Conservation (phyloP, 1,284 basidiomycete genomes). For the Ceratobasidium theobromae region DNA sequence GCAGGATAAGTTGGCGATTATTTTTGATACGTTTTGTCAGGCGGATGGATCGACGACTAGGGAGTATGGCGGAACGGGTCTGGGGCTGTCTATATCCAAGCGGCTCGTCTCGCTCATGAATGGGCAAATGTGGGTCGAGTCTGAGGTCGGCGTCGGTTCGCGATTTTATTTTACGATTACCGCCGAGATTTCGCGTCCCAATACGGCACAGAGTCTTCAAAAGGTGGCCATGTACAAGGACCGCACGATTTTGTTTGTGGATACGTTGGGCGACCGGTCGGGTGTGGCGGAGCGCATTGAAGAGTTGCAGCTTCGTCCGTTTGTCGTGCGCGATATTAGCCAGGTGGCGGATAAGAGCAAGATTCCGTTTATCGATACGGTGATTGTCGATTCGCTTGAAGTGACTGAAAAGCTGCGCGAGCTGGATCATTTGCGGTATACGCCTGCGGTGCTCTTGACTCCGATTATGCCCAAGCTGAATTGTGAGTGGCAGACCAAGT, state of each 20-base stretch:
- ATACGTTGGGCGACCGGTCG: constrained; percentile 77
- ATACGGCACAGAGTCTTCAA: constrained; percentile 46
- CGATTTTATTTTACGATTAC: constrained; percentile 98
- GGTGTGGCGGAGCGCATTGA: constrained; percentile 78
- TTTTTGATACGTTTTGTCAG: constrained; percentile 99
- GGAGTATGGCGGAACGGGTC: constrained; percentile 98
- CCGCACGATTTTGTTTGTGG: constrained; percentile 84
- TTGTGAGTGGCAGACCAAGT: constrained; percentile 52
- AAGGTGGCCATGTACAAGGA: constrained; percentile 80
- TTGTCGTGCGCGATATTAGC: constrained; percentile 73
- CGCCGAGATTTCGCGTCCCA: constrained; percentile 66
- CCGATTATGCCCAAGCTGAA: constrained; percentile 73
- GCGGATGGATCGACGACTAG: constrained; percentile 93
- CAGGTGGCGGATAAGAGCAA: constrained; percentile 80
- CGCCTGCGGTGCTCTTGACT: constrained; percentile 93
- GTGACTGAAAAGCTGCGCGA: constrained; percentile 90
- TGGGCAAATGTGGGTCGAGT: constrained; percentile 98
- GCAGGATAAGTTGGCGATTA: constrained; percentile 96
- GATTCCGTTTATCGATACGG: constrained; percentile 91
- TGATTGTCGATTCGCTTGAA: constrained; percentile 86
- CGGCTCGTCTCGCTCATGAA: constrained; percentile 97
- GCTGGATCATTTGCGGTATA: constrained; percentile 93
- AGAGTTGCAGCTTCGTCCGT: constrained; percentile 80
- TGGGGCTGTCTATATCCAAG: constrained; percentile 94
- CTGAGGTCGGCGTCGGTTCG: constrained; percentile 87